A percentile compares a stretch with the other conserved stretches of the same genome.
These are phyloP conservation scores for Pholiota conissans DNA, from an alignment of 768 basidiomycete genomes.

Conservation along the genomic window DNA sequence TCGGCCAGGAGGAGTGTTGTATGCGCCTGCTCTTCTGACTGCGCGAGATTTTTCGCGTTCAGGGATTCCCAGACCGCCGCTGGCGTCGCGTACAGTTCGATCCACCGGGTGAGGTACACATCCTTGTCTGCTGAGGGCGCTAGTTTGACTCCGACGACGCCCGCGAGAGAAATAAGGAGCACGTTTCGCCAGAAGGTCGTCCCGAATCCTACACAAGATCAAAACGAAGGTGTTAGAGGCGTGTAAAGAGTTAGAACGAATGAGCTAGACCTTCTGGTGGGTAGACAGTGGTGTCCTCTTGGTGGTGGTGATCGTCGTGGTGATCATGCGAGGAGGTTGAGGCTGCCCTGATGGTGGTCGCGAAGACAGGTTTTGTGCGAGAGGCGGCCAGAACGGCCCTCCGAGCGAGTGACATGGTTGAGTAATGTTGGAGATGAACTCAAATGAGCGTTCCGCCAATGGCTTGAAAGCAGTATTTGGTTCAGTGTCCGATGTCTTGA, in stretches of 20 bases:
- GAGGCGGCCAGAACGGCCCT: constrained; percentile 35
- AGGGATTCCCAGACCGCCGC: constrained; percentile 52
- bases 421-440: neutral
- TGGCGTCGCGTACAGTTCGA: constrained; percentile 57
- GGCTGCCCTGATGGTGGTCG: constrained; percentile 40
- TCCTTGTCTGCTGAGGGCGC: constrained; percentile 64
- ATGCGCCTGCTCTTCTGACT: constrained; percentile 42
- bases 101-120: constrained; percentile 65
- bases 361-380: constrained; percentile 29
- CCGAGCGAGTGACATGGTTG: constrained; percentile 44
- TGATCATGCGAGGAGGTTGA: constrained; percentile 45
- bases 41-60: constrained; percentile 58
- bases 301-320: constrained; percentile 39
- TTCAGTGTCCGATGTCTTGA: neutral
- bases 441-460: neutral
- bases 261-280: constrained; percentile 56
- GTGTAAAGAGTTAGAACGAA: neutral
- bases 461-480: neutral
- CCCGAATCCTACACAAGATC: constrained; percentile 49
- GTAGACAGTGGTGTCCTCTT: constrained; percentile 40
- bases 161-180: constrained; percentile 47
- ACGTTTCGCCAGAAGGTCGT: constrained; percentile 70
- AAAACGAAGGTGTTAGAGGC: neutral
- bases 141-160: constrained; percentile 63
- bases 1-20: constrained; percentile 41